Conservation (phyloP, 192 early-diverging fungal species). For the Pilaira anomala region DNA sequence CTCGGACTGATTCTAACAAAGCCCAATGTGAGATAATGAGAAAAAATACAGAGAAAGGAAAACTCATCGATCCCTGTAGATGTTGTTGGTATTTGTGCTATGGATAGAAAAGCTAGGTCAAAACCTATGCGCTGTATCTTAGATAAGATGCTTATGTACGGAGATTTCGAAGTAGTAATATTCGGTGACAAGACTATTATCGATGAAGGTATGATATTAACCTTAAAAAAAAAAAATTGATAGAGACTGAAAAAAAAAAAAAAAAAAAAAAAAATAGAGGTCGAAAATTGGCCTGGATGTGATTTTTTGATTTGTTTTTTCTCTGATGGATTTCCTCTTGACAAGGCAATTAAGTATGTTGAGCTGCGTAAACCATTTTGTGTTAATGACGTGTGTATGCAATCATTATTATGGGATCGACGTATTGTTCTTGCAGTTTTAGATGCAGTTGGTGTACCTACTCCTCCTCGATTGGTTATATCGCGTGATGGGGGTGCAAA, state of each 20-base stretch:
- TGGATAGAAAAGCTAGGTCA: slow-evolving; percentile 92
- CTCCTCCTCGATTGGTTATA: slow-evolving; percentile 72
- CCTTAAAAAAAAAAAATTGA: no score
- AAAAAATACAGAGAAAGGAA: no score
- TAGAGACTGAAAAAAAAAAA: no score
- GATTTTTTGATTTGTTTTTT: slow-evolving; percentile 98
- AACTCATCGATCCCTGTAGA: slow-evolving; percentile 27
- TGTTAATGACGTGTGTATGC: slow-evolving; percentile 89
- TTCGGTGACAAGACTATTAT: slow-evolving; percentile 97
- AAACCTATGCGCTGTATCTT: slow-evolving; percentile 97
- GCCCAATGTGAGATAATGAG: no score
- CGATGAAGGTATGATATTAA: slow-evolving; percentile 68
- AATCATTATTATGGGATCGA: slow-evolving; percentile 85
- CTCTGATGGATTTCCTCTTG: slow-evolving; percentile 87
- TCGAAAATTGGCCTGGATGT: slow-evolving; percentile 88
- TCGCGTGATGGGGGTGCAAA: slow-evolving; percentile 66
- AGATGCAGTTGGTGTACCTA: slow-evolving; percentile 75
- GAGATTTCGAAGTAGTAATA: slow-evolving; percentile 77
- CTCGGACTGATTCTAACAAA: no score
- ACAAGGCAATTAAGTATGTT: slow-evolving; percentile 90
- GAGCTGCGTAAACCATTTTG: slow-evolving; percentile 79
- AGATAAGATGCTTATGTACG: slow-evolving; percentile 59
- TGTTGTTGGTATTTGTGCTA: slow-evolving; percentile 84
- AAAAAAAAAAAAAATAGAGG: slow-evolving; percentile 43
- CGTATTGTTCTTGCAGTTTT: slow-evolving; percentile 83